phyloP scores from a whole-genome alignment of 2,329 filamentous ascomycete species.

The Curvularia eragrostidis region DNA sequence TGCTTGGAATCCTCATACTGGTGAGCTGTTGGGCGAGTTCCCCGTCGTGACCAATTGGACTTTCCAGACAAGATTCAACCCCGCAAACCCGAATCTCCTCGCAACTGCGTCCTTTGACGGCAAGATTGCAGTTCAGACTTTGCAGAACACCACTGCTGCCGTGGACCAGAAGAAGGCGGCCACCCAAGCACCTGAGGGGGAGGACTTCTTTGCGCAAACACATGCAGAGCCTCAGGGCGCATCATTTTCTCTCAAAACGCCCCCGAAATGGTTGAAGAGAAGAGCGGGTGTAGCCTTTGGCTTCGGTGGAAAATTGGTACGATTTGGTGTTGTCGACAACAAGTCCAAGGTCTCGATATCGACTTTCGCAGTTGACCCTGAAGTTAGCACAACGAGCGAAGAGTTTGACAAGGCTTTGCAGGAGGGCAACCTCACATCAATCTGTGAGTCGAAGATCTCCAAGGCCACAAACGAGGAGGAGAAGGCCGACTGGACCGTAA shows the following conservation, averaged over 20 bases:
- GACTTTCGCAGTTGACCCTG: constrained; percentile 86
- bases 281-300: constrained; percentile 89
- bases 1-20: constrained; percentile 94
- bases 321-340: constrained; percentile 72
- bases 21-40: constrained; percentile 86
- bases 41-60: constrained; percentile 99
- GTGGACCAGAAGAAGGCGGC: constrained; percentile 64
- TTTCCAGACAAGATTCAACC: constrained; percentile 93
- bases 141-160: constrained; percentile 89
- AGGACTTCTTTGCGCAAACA: constrained; percentile 95
- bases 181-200: constrained; percentile 76
- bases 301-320: constrained; percentile 90
- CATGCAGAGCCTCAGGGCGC: constrained; percentile 90
- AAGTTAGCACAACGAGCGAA: constrained; percentile 81
- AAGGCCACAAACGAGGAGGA: constrained; percentile 84
- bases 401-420: constrained; percentile 85
- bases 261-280: constrained; percentile 88
- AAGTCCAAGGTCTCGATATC: constrained; percentile 82
- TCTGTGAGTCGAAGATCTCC: constrained; percentile 81
- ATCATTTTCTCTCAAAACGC: constrained; percentile 83
- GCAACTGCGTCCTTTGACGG: constrained; percentile 98
- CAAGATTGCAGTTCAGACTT: constrained; percentile 90
- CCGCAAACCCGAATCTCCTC: constrained; percentile 87
- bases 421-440: constrained; percentile 75
- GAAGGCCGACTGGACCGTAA: constrained; percentile 94